Conservation (phyloP, 177 flowering plant species). For the Vitis hybrid region DNA sequence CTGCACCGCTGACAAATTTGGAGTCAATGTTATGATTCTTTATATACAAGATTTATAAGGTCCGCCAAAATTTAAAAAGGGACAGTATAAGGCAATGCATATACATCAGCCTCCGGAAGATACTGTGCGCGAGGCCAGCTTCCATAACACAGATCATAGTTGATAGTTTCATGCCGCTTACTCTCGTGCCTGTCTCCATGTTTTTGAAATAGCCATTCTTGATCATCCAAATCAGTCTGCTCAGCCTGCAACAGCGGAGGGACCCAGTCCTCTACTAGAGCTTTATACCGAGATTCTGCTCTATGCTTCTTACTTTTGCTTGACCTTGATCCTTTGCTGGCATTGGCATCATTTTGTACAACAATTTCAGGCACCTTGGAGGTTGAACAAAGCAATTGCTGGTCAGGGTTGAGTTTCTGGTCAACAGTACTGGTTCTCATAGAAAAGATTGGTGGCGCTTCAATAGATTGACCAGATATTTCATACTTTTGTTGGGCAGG, state of each 20-base stretch:
- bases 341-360: background rate
- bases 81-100: conserved; percentile 43
- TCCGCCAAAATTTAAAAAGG: conserved; percentile 29
- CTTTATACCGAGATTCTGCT: conserved; percentile 12
- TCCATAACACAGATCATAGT: conserved; percentile 2
- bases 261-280: conserved; percentile 32
- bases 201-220: conserved; percentile 46
- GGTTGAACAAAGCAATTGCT: conserved; percentile 1
- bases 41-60: no score
- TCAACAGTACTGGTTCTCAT: background rate
- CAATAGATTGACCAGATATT: background rate
- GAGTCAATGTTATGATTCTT: no score
- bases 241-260: conserved; percentile 16
- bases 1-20: no score
- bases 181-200: background rate
- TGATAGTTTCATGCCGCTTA: conserved; percentile 4
- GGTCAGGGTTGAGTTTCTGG: background rate
- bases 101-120: conserved; percentile 31
- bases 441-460: background rate
- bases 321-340: background rate
- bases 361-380: background rate
- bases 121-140: conserved; percentile 33
- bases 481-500: background rate
- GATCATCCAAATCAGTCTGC: conserved; percentile 20
- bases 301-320: conserved; percentile 1